Conservation (phyloP, 2,329 filamentous ascomycete genomes). For the Apiospora malaysiana region DNA sequence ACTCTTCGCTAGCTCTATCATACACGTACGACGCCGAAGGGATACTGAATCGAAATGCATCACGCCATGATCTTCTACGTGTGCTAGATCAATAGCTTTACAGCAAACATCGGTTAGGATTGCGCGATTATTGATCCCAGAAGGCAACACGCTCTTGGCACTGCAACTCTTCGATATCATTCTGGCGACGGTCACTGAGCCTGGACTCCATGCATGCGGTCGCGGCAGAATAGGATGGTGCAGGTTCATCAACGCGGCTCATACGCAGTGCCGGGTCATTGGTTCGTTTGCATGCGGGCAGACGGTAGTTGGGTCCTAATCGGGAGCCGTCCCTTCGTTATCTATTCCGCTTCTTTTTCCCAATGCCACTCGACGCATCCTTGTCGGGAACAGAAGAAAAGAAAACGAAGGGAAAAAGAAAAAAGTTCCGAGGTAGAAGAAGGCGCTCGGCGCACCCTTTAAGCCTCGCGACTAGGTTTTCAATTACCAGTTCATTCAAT, state of each 20-base stretch:
- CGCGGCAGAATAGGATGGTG: conserved; percentile 14
- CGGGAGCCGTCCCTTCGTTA: background rate
- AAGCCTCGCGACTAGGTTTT: no score
- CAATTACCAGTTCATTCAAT: background rate
- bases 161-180: background rate
- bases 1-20: conserved; percentile 4
- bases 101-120: background rate
- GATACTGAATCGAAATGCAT: background rate
- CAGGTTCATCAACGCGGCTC: conserved; percentile 15
- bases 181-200: background rate
- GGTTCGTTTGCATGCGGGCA: conserved; percentile 15
- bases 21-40: background rate
- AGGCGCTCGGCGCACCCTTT: conserved; percentile 1
- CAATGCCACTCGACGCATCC: background rate
- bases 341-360: background rate
- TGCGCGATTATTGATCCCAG: background rate
- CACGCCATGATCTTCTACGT: background rate
- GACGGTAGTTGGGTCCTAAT: background rate
- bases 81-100: background rate
- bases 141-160: background rate
- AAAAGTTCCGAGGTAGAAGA: background rate
- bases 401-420: background rate
- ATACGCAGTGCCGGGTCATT: conserved; percentile 13
- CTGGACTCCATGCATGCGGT: background rate
- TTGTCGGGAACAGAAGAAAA: background rate